phyloP scores from a whole-genome alignment of 352 stramenopile species.

The Globisporangium mamillatum region DNA sequence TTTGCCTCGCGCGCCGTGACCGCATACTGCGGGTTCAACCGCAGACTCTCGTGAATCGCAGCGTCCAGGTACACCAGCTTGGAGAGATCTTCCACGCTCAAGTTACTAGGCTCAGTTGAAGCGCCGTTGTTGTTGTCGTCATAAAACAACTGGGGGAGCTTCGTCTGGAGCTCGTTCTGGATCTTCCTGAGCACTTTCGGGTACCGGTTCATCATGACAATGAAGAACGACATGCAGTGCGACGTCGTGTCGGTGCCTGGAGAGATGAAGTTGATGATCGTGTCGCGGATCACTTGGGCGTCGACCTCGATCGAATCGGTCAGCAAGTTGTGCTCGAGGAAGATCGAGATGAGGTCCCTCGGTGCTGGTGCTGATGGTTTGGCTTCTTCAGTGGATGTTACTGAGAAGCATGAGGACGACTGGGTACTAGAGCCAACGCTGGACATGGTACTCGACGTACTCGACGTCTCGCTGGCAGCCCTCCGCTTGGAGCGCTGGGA shows the following conservation, averaged over 20 bases:
- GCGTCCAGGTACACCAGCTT: conserved; percentile 61
- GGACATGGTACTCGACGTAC: too few relatives aligned
- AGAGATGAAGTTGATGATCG: conserved; percentile 59
- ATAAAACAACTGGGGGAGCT: conserved; percentile 21
- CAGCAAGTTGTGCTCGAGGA: conserved; percentile 12
- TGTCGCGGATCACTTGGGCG: conserved; percentile 33
- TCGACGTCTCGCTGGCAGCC: not conserved
- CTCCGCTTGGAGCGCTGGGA: not conserved
- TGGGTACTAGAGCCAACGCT: not conserved
- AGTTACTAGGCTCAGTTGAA: not conserved
- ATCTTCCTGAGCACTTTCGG: conserved; percentile 35
- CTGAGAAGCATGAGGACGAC: not conserved
- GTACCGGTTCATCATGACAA: conserved; percentile 44
- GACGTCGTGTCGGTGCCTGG: conserved; percentile 54
- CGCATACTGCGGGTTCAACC: conserved; percentile 50
- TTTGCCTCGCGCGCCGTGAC: conserved; percentile 41
- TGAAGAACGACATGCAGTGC: conserved; percentile 36
- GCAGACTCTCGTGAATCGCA: conserved; percentile 56
- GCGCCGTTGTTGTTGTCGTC: too few relatives aligned
- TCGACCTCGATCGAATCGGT: conserved; percentile 7
- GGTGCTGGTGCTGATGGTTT: not conserved
- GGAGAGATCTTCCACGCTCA: conserved; percentile 41
- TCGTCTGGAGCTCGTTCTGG: conserved; percentile 23
- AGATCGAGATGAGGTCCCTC: conserved; percentile 17
- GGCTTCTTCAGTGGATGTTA: not conserved